Percentiles rank a stretch among this genome's conserved stretches.
These are phyloP conservation scores for Endocalyx cinctus DNA, from an alignment of 2,329 filamentous ascomycete genomes.

Conservation along the genomic window DNA sequence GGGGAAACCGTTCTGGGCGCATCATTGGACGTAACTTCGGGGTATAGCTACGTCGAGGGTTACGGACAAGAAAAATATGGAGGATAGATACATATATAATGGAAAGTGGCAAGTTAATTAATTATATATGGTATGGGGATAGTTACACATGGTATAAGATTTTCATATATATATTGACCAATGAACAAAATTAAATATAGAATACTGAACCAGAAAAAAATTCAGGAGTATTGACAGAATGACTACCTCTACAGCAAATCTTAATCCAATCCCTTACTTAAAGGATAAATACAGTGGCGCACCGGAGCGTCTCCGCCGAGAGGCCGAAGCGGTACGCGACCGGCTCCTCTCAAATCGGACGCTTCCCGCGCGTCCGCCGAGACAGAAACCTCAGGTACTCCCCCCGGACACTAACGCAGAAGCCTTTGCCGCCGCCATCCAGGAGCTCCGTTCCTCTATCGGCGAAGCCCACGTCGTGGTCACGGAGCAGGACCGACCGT, in stretches of 20 bases:
- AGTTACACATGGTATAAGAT: too few relatives aligned
- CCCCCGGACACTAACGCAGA: conserved; percentile 21
- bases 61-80: too few relatives aligned
- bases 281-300: conserved; percentile 21
- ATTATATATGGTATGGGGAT: too few relatives aligned
- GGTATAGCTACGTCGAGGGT: too few relatives aligned
- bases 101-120: too few relatives aligned
- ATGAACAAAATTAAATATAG: too few relatives aligned
- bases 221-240: conserved; percentile 3
- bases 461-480: conserved; percentile 17
- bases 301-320: conserved; percentile 17
- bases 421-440: conserved; percentile 23
- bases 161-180: too few relatives aligned
- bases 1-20: neutral
- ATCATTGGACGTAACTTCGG: too few relatives aligned
- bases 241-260: conserved; percentile 4
- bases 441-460: conserved; percentile 24
- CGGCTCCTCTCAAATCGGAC: conserved; percentile 19
- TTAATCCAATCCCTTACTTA: conserved; percentile 11
- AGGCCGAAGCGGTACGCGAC: conserved; percentile 16
- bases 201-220: too few relatives aligned
- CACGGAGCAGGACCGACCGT: conserved; percentile 12
- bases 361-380: conserved; percentile 13
- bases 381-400: conserved; percentile 17
- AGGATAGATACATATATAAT: too few relatives aligned